A percentile compares a stretch with the other conserved stretches of the same genome.
phyloP scores from a whole-genome alignment of 2,329 filamentous ascomycete species.

The Penicillium sp. region DNA sequence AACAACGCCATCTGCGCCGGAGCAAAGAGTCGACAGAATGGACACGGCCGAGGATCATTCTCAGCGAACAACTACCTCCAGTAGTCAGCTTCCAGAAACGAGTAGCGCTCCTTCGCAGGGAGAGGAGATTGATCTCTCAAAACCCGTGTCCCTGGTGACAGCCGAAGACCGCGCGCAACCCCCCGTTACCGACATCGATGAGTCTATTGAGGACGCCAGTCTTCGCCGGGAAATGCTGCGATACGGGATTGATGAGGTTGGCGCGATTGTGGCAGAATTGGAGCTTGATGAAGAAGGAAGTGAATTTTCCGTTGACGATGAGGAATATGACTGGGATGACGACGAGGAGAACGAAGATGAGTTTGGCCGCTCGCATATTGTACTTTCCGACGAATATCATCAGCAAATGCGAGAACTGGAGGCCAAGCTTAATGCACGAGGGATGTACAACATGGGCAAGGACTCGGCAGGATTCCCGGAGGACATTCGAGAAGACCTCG shows the following conservation, averaged over 20 bases:
- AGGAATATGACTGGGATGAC: constrained; percentile 49
- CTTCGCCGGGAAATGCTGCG: constrained; percentile 84
- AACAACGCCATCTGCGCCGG: not conserved
- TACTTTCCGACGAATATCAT: constrained; percentile 72
- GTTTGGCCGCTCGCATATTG: constrained; percentile 67
- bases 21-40: not conserved
- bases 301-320: constrained; percentile 54
- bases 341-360: constrained; percentile 61
- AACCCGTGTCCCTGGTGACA: constrained; percentile 21
- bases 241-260: constrained; percentile 84
- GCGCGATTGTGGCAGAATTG: constrained; percentile 87
- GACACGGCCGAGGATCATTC: not conserved
- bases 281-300: constrained; percentile 68
- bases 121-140: constrained; percentile 13
- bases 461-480: constrained; percentile 35
- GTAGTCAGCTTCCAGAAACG: not conserved
- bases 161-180: constrained; percentile 24
- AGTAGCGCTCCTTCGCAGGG: constrained; percentile 3
- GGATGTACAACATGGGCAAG: constrained; percentile 59
- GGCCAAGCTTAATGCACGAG: constrained; percentile 62
- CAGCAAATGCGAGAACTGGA: constrained; percentile 84
- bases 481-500: constrained; percentile 31
- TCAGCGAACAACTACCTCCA: not conserved
- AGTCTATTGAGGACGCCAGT: constrained; percentile 75
- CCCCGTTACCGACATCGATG: constrained; percentile 67